Base-by-base conservation (phyloP, 306 rosid genomes). In the Purshia tridentata region DNA sequence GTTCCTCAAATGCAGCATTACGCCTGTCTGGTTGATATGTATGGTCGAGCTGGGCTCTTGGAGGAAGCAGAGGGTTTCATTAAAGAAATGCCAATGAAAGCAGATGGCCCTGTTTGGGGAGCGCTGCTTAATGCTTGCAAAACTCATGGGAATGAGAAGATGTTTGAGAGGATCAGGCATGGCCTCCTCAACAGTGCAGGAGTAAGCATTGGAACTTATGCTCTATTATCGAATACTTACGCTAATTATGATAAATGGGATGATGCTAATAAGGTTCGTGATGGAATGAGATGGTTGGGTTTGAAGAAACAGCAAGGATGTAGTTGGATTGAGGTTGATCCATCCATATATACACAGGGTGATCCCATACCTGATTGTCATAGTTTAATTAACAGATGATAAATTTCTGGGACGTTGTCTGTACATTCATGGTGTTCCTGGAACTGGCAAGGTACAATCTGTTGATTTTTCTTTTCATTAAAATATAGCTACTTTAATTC, bases 121-220 rank as follows among this genome's bases (percentile, higher is more conserved):
- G 85, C 91, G 66, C 78, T 90, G 84, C 89, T 90, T 72, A 84
- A 85, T 55, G 93, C 92, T 51, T 92, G 96, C 72, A 88, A 77
- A 69, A 63, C 70, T 69, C 86, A 92, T 84, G 91, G 92, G 35
- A 80, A 90, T 64, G 86, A 82, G 70, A 55, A 82, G 76, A 86
- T 82, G 80, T 75, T 81, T 29, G 85, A 88, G 58, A 77, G 90
- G 81, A 80, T 85, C 61, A 80, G 45, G 79, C 75, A 66, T 45
- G 73, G 87, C 63, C 77, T 83, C 40, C 55, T 84, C 19, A 20
- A 18, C 37, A 76, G 78, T 44, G 48, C 56, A 15, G 70, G 70
- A 40, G 82, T 88, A 47, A 80, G 91, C 12, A 56, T 19, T 15
- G 98, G 92, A 10, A 84, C 88, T 69, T 81, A 88, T 59, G 92